These are phyloP conservation scores for Phytopythium mirpurense DNA, from an alignment of 352 stramenopile genomes.

Conservation along the genomic window DNA sequence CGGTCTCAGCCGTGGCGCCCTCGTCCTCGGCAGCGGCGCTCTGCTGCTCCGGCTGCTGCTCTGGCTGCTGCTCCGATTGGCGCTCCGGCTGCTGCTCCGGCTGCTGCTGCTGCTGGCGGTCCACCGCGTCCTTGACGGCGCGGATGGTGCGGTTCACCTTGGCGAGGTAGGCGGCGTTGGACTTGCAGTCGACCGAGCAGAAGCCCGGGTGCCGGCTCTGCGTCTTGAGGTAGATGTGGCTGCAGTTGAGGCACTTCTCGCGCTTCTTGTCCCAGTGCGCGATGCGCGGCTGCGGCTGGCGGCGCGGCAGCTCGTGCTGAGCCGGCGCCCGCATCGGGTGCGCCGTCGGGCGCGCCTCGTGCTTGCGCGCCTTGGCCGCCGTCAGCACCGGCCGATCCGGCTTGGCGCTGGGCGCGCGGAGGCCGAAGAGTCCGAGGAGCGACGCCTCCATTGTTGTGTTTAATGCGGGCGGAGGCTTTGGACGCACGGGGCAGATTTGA, in stretches of 20 bases:
- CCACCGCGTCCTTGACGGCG: constrained; percentile 62
- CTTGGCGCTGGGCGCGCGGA: constrained; percentile 11
- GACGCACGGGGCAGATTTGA: not conserved
- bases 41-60: constrained; percentile 16
- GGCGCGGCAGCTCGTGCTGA: not conserved
- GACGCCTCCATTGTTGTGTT: constrained; percentile 33
- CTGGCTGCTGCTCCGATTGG: no score
- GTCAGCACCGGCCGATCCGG: constrained; percentile 13
- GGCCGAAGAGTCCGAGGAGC: constrained; percentile 9
- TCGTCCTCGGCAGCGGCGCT: not conserved
- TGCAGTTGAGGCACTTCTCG: constrained; percentile 79
- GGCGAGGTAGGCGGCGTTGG: constrained; percentile 76
- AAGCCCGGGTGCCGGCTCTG: constrained; percentile 67
- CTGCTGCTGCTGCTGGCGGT: constrained; percentile 47
- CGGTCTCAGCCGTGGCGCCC: constrained; percentile 6
- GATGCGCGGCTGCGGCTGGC: constrained; percentile 23
- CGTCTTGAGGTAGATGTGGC: constrained; percentile 84
- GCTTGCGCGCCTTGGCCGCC: constrained; percentile 7
- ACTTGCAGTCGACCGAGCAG: constrained; percentile 88
- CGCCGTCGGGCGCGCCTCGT: not conserved
- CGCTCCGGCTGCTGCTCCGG: no score
- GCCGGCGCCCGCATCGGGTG: not conserved
- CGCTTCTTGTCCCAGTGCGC: constrained; percentile 85
- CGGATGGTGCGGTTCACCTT: constrained; percentile 82
- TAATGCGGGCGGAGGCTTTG: not conserved